Conservation (phyloP, 306 rosid species). For the Casuarina cunninghamiana region DNA sequence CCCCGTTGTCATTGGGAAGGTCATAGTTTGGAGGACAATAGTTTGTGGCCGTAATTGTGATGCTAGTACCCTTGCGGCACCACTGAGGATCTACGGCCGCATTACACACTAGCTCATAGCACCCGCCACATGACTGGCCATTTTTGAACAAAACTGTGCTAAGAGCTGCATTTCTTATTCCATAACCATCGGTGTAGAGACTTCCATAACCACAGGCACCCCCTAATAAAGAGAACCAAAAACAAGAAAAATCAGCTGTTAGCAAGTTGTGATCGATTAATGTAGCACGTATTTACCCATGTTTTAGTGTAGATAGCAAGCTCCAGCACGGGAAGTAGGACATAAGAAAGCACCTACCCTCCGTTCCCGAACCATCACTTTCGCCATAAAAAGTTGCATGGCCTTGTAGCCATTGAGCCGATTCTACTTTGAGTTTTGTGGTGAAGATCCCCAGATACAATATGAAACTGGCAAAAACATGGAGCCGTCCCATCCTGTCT, state of each 20-base stretch:
- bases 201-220: constrained; percentile 83
- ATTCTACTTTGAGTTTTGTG: constrained; percentile 31
- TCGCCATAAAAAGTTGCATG: constrained; percentile 70
- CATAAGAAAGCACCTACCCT: constrained; percentile 40
- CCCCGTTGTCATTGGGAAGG: constrained; percentile 53
- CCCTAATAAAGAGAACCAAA: constrained; percentile 19
- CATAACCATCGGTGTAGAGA: constrained; percentile 53
- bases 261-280: too few relatives aligned
- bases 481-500: constrained; percentile 34
- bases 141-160: constrained; percentile 58
- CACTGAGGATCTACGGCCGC: constrained; percentile 46
- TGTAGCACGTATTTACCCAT: too few relatives aligned
- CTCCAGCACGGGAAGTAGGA: background rate
- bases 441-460: constrained; percentile 30
- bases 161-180: constrained; percentile 61
- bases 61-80: constrained; percentile 54
- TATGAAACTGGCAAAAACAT: background rate
- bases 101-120: constrained; percentile 60
- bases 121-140: constrained; percentile 69
- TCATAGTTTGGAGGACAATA: constrained; percentile 66
- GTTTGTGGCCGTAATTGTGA: constrained; percentile 70
- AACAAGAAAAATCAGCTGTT: too few relatives aligned
- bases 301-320: background rate
- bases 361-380: constrained; percentile 68
- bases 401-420: constrained; percentile 46